These are phyloP conservation scores for Leishmania lainsoni DNA, from an alignment of 208 protist species.

Conservation along the genomic window DNA sequence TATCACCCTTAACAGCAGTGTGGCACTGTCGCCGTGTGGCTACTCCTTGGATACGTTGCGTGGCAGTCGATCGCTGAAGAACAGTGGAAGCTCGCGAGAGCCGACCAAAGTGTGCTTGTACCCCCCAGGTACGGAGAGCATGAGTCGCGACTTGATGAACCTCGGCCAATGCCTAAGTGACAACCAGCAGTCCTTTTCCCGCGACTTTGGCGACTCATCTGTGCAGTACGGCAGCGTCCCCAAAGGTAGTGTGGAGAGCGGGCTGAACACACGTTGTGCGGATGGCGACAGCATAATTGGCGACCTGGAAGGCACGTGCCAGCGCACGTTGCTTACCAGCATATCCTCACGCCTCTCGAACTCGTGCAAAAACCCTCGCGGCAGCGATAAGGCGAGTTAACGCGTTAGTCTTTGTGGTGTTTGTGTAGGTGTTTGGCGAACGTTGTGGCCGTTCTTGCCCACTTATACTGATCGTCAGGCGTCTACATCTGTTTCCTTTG, in stretches of 20 bases:
- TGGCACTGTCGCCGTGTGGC: neutral
- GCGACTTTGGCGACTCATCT: slow-evolving; percentile 5
- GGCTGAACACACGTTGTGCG: neutral
- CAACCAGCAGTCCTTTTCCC: slow-evolving; percentile 4
- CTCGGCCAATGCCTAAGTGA: neutral
- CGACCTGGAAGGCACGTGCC: neutral
- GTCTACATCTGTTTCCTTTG: neutral
- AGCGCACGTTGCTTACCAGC: neutral
- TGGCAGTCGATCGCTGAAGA: slow-evolving; percentile 6
- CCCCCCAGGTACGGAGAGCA: slow-evolving; percentile 3
- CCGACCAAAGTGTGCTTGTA: slow-evolving; percentile 17
- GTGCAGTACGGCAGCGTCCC: slow-evolving; percentile 10
- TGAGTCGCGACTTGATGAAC: slow-evolving; percentile 10
- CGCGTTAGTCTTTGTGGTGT: neutral
- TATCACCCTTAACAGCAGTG: slow-evolving; percentile 5
- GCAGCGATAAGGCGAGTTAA: neutral
- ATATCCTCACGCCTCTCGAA: neutral
- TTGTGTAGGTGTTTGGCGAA: neutral
- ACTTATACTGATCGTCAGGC: neutral
- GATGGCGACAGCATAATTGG: neutral
- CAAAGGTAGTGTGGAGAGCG: neutral
- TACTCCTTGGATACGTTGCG: slow-evolving; percentile 19
- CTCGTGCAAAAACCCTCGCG: neutral
- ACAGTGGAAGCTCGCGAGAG: slow-evolving; percentile 18
- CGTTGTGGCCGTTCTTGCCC: too few species aligned